Evolutionary conservation across 2,329 filamentous ascomycete genomes (phyloP).

Genomic region (Talaromyces rugulosus): DNA sequence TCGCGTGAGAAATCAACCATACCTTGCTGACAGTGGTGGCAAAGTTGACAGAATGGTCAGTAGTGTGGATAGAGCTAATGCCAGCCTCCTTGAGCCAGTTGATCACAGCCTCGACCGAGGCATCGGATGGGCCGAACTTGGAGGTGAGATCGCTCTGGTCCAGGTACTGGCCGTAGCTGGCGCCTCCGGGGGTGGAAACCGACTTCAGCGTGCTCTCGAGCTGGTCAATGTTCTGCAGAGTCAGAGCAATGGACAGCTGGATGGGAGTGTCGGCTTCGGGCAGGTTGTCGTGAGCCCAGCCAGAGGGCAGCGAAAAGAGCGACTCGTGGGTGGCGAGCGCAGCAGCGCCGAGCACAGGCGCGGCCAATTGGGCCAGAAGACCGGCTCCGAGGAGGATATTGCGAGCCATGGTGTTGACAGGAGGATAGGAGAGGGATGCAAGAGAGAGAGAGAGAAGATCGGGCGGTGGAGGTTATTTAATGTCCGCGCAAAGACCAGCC

Average conservation of each 20-base stretch:
- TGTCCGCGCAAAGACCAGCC: background rate
- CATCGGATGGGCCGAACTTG: constrained; percentile 37
- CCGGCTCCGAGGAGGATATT: constrained; percentile 15
- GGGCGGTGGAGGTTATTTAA: background rate
- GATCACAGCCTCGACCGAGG: constrained; percentile 29
- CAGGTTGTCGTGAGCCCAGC: constrained; percentile 16
- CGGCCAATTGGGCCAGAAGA: constrained; percentile 19
- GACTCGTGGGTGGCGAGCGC: constrained; percentile 18
- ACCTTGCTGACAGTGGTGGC: constrained; percentile 35
- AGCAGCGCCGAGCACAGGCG: constrained; percentile 15
- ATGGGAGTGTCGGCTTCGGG: constrained; percentile 16
- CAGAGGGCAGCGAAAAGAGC: constrained; percentile 15
- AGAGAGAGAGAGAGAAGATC: too few species aligned
- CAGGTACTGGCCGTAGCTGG: constrained; percentile 49
- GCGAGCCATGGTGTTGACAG: constrained; percentile 6
- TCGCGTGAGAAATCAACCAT: background rate
- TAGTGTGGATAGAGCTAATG: constrained; percentile 31
- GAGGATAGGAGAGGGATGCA: background rate
- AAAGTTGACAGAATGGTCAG: constrained; percentile 43
- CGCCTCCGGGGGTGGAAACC: constrained; percentile 45
- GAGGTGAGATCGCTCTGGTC: constrained; percentile 40
- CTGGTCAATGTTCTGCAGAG: constrained; percentile 27
- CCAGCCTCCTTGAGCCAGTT: constrained; percentile 43
- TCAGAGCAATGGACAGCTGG: constrained; percentile 20
- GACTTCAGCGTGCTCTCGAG: constrained; percentile 37